Conservation (phyloP, 129 eudicot species). For the Silybum marianum region DNA sequence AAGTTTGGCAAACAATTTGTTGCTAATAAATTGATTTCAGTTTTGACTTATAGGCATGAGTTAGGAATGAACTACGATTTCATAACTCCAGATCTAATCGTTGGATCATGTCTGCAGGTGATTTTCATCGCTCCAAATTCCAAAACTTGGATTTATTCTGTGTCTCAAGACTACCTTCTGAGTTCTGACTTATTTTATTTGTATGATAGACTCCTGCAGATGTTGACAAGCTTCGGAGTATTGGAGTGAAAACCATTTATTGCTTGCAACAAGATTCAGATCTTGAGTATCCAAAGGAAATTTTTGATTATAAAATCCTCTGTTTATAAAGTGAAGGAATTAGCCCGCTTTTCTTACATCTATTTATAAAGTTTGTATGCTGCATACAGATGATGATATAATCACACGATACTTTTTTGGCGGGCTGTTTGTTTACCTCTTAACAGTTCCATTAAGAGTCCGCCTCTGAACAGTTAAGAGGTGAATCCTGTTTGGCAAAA, state of each 20-base stretch:
- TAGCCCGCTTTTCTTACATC: constrained; percentile 16
- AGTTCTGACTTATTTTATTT: constrained; percentile 15
- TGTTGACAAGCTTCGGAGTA: constrained; percentile 85
- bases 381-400: neutral
- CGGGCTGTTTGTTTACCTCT: neutral
- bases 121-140: neutral
- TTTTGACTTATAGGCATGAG: constrained; percentile 92
- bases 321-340: neutral
- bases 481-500: too few relatives aligned
- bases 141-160: neutral
- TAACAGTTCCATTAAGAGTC: too few relatives aligned
- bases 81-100: constrained; percentile 85
- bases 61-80: constrained; percentile 92
- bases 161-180: neutral
- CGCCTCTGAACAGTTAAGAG: too few relatives aligned
- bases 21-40: constrained; percentile 42
- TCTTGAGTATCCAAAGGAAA: constrained; percentile 84
- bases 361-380: neutral
- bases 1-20: neutral
- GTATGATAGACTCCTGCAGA: constrained; percentile 75
- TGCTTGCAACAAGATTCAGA: constrained; percentile 95
- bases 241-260: constrained; percentile 89
- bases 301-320: neutral
- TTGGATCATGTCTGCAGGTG: constrained; percentile 98
- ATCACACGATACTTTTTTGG: neutral